Base-by-base conservation (phyloP, 2,329 filamentous ascomycete species). In the Alternaria arborescens region DNA sequence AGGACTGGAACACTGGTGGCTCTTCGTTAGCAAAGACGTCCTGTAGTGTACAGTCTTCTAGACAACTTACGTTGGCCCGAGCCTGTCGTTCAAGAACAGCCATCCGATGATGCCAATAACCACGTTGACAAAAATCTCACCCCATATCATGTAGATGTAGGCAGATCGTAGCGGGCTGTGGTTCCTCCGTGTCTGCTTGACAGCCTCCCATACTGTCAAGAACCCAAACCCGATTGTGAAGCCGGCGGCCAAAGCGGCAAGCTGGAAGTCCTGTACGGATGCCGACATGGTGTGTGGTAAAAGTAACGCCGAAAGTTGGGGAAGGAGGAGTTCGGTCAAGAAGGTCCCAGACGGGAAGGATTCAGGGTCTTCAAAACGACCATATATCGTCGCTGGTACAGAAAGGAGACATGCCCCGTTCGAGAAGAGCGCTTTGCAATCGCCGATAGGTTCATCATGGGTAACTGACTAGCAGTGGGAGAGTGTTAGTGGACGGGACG, bases 111-210 rank as follows among this genome's bases (percentile, higher is more conserved):
- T 63, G 4, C 71, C 72, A 53, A 77, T 75, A 32, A 57, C 51
- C 11, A 75, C 5, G 48, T 76, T 77, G 20, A 65, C 73, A 5
- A 70, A 1, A 12, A 76, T 68, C 34, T 77, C 73, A 32, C 74
- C 74, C 73, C 73, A 77, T 56, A 77, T n/a, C 74, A 77, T 77
- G 56, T 75, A 77, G 40, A 77, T 75, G 52, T 77, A 77, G n/a
- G 59, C 58, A n/a, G 71, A 74, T 18, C 73, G 54, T 20, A 77
- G 55, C 0, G 74, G 74, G 42, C 76, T 77, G 22, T 73, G 70
- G 44, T 77, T 77, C 36, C 71, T 68, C n/a, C 62, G 64, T n/a
- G 74, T 77, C 60, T 77, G 74, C 54, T 76, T 74, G 58, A 76
- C 69, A 8, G 74, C 74, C 56, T 76, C 73, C 74, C 73, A 77